These are phyloP conservation scores for Phytophthora kernoviae DNA, from an alignment of 352 stramenopile species.

Conservation along the genomic window DNA sequence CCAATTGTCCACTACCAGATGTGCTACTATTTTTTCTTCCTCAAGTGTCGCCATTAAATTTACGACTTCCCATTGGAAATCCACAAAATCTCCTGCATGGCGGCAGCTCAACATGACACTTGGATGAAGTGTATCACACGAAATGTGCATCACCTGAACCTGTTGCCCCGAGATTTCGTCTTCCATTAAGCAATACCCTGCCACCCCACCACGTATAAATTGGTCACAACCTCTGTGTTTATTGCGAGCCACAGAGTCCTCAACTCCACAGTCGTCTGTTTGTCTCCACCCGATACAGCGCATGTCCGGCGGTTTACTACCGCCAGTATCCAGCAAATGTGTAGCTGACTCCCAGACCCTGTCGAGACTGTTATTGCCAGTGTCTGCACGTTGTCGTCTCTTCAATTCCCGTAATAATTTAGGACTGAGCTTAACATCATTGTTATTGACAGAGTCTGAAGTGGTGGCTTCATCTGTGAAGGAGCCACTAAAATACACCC, in stretches of 20 bases:
- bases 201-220: conserved; percentile 37
- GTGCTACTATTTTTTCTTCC: conserved; percentile 6
- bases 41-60: conserved; percentile 18
- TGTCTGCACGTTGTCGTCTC: conserved; percentile 13
- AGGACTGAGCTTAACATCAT: conserved; percentile 16
- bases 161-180: conserved; percentile 37
- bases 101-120: conserved; percentile 51
- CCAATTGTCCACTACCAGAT: background rate
- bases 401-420: conserved; percentile 15
- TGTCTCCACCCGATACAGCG: conserved; percentile 57
- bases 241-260: conserved; percentile 26
- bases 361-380: background rate
- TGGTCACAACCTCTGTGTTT: conserved; percentile 49
- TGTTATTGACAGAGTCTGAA: conserved; percentile 7
- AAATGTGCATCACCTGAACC: conserved; percentile 42
- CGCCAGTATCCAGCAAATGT: conserved; percentile 10
- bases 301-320: conserved; percentile 25
- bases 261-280: conserved; percentile 45
- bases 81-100: conserved; percentile 48
- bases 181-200: conserved; percentile 58
- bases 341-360: conserved; percentile 10
- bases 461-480: conserved; percentile 7
- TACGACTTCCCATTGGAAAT: conserved; percentile 34
- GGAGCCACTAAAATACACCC: conserved; percentile 17
- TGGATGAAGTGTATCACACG: conserved; percentile 38